phyloP scores from a whole-genome alignment of 306 rosid genomes.

The Ammopiptanthus mongolicus region DNA sequence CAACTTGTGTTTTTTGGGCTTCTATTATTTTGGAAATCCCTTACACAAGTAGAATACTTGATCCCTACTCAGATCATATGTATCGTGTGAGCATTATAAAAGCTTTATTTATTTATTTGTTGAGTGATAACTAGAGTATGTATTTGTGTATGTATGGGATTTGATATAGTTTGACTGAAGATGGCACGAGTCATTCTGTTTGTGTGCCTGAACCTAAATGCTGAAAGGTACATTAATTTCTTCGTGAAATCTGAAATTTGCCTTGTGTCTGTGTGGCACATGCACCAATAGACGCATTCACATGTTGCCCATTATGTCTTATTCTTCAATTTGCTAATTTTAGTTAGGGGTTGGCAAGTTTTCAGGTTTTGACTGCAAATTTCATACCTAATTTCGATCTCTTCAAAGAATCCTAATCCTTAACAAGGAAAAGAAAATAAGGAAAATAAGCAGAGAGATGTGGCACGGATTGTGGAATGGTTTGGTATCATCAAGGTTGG shows the following conservation, averaged over 20 bases:
- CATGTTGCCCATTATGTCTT: constrained; percentile 32
- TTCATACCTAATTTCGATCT: constrained; percentile 4
- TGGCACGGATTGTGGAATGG: constrained; percentile 33
- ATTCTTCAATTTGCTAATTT: constrained; percentile 6
- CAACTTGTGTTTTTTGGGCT: too few species aligned
- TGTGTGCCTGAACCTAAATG: background rate
- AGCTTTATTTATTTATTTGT: too few species aligned
- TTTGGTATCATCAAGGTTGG: constrained; percentile 15
- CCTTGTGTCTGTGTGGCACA: constrained; percentile 15
- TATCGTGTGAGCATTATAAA: too few species aligned
- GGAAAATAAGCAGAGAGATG: background rate
- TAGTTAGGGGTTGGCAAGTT: constrained; percentile 22
- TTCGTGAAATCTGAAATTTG: constrained; percentile 3
- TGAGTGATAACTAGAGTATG: too few species aligned
- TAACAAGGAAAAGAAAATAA: background rate
- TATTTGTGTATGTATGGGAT: too few species aligned
- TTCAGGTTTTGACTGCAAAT: constrained; percentile 19
- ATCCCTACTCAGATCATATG: too few species aligned
- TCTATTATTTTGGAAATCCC: too few species aligned
- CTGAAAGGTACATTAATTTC: constrained; percentile 14
- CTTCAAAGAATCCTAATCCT: constrained; percentile 14
- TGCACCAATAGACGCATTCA: constrained; percentile 27
- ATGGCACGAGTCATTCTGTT: background rate
- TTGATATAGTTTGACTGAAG: constrained; percentile 15
- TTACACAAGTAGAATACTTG: too few species aligned